Percentiles rank a stretch among this genome's conserved stretches.
Conservation (phyloP, 2,329 filamentous ascomycete species). For the Scedosporium dehoogii region DNA sequence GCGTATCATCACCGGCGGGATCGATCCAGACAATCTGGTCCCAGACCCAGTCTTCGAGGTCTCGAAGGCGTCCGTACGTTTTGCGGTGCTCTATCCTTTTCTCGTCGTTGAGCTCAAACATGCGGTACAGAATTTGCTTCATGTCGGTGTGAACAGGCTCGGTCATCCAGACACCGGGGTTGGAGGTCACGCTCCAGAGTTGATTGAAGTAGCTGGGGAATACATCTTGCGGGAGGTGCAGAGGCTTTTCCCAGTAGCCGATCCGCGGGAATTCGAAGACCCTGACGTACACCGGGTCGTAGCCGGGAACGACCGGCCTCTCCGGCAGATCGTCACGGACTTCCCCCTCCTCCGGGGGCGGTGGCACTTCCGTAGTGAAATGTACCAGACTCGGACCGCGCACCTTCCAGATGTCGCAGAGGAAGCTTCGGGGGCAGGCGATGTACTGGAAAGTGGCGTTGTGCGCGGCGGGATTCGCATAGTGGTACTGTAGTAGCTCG, state of each 20-base stretch:
- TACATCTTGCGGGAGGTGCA: neutral
- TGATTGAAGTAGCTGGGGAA: constrained; percentile 1
- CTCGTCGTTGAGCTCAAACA: neutral
- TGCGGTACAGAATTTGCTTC: neutral
- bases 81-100: neutral
- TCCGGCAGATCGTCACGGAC: neutral
- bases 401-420: neutral
- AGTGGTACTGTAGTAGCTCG: neutral
- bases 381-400: neutral
- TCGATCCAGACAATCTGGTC: neutral
- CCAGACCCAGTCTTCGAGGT: neutral
- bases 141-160: neutral
- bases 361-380: neutral
- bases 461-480: neutral
- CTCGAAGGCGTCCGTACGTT: neutral
- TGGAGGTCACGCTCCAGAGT: neutral
- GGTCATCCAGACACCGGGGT: neutral
- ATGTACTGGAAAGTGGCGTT: neutral
- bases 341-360: neutral
- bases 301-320: neutral
- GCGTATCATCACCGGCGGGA: neutral
- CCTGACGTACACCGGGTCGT: neutral
- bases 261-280: neutral
- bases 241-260: neutral
- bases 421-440: neutral